Evolutionary conservation across 202 grass and related monocot species (phyloP), one percentile per base, ranked within the genome.

Genomic region (Dendrocalamus latiflorus): DNA sequence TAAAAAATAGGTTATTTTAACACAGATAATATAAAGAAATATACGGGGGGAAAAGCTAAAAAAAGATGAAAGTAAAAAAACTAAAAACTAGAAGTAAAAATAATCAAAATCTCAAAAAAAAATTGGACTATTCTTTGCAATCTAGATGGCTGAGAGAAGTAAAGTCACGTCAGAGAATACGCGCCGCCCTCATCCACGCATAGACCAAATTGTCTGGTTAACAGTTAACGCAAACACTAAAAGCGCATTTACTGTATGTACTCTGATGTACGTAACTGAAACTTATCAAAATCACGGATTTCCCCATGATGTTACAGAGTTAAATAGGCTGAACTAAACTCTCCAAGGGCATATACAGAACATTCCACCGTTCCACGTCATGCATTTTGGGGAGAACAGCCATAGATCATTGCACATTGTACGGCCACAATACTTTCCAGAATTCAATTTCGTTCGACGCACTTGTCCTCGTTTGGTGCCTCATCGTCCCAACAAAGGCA

Each of bases 401-500:
- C 70, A 45, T 6, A 21, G 42, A 64, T 73, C 26, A 38, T 38
- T 72, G 65, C 43, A 36, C 38, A 68, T 34, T 67, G 75, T 60
- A 75, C 60, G 61, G 3, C 28, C 50, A 49, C 70, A 68, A 42
- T 75, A 69, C 65, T 83, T 73, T 26, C 33, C 16, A 36, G 58
- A 49, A 88, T 83, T 83, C 79, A 88, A 71, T 87, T 70, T 36
- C 56, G 24, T 22, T 43, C 45, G 18, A 71, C 26, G 64, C 61
- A 55, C 49, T 80, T 25, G 55, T 37, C 48, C 53, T 69, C 41
- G 13, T 45, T 42, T 15, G 70, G 45, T 74, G 58, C 13, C 61
- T 10, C 24, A 25, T 9, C 20, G 48, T 67, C n/a, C 30, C 13
- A 73, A 37, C 62, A 36, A 57, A 17, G 43, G 34, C 42, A 45